Evolutionary conservation across 1,139 yeast genomes (phyloP).

Genomic region (Pneumocystis jirovecii): DNA sequence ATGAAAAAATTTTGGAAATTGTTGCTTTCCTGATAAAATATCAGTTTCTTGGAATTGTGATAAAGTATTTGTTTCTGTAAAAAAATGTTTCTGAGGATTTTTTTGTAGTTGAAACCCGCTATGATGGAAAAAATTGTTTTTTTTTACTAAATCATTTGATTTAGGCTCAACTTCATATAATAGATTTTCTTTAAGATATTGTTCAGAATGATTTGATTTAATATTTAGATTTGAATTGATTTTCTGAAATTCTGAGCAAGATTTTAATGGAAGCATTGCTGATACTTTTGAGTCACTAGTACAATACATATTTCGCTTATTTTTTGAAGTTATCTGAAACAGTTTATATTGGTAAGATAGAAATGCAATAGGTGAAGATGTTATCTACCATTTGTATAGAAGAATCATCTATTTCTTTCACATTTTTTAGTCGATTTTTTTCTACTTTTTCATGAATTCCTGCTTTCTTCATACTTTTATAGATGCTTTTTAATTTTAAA

Average conservation of each 20-base stretch:
- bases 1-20: background rate
- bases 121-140: background rate
- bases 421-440: background rate
- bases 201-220: background rate
- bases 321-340: background rate
- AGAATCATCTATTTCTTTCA: background rate
- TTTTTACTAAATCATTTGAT: background rate
- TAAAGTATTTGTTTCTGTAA: background rate
- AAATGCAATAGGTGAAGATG: background rate
- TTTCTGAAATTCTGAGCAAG: background rate
- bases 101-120: background rate
- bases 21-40: background rate
- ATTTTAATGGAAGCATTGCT: background rate
- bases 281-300: background rate
- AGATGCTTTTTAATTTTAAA: background rate
- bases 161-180: background rate
- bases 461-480: background rate
- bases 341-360: background rate
- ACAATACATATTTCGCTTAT: background rate
- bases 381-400: background rate
- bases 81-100: background rate
- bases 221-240: background rate
- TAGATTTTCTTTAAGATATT: background rate
- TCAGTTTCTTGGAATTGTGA: background rate
- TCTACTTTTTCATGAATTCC: background rate